Base-by-base conservation (phyloP, 176 grass and related monocot species). In the Calamus simplicifolius region DNA sequence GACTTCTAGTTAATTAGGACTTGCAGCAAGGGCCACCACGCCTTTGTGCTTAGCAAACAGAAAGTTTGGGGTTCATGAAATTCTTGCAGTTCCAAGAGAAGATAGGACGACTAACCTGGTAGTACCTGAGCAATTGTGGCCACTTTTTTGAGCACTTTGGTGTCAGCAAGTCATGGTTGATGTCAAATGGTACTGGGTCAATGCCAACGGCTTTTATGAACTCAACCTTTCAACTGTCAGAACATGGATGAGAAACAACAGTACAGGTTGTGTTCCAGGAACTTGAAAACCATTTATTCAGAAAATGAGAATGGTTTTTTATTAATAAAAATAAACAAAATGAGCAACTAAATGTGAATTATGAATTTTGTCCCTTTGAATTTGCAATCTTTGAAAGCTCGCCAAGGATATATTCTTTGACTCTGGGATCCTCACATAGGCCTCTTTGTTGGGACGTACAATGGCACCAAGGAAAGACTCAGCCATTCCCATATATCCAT, bases 401-500 rank as follows among this genome's bases (percentile, higher is more conserved):
- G 15, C 69, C 75, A 26, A 89, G 59, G 58, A 95, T 76, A 50
- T 80, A 82, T 71, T 95, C 89, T 69, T 77, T 89, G 25, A 66
- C 75, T 89, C 21, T 89, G 5, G 57, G 69, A 61, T 95, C 68
- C 66, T 89, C 72, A 76, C 81, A 89, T 10, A 95, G 56, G 64
- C 78, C 60, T 79, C 72, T 52, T 82, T 82, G 57, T 80, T 95
- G 62, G 89, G 89, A 82, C 85, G 88, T 59, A 88, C 35, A 18
- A 88, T 78, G 10, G 85, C 89, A 54, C 88, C 63, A 71, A 94
- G 89, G 77, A 84, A 81, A 38, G 80, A 88, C 60, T 88, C 71
- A 10, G 79, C 89, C 88, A 81, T 88, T 95, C 10, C 84, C 89
- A 57, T 88, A 88, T 53, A 95, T 50, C 89, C 89, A 95, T 73